Evolutionary conservation across 2,329 filamentous ascomycete genomes (phyloP).

Genomic region (Aspergillus chevalieri): DNA sequence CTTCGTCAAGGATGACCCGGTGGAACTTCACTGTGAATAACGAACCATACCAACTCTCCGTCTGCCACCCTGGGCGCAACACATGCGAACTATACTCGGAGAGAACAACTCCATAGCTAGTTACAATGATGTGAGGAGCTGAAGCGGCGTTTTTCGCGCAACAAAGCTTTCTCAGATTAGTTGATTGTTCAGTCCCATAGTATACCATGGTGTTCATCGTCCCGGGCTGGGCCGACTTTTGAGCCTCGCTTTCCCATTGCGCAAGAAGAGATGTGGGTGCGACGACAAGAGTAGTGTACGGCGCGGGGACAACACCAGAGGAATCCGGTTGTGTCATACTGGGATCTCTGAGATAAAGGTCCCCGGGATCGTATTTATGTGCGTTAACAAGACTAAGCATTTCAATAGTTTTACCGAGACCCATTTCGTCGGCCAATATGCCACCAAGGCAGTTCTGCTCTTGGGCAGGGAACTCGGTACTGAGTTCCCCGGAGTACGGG

Average conservation of each 20-base stretch:
- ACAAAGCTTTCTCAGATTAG: conserved; percentile 73
- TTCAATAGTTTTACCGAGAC: conserved; percentile 94
- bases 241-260: conserved; percentile 93
- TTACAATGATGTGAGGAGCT: conserved; percentile 87
- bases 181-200: conserved; percentile 79
- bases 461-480: conserved; percentile 83
- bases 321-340: conserved; percentile 48
- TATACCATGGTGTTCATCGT: conserved; percentile 82
- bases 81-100: conserved; percentile 79
- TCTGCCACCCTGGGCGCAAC: conserved; percentile 52
- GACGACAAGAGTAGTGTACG: conserved; percentile 88
- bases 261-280: conserved; percentile 94
- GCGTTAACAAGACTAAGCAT: conserved; percentile 92
- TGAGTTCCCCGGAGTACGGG: conserved; percentile 90
- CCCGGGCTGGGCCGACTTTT: conserved; percentile 79
- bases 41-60: too few species aligned
- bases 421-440: conserved; percentile 93
- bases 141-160: conserved; percentile 65
- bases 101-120: conserved; percentile 84
- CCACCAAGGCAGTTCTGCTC: conserved; percentile 93
- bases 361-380: conserved; percentile 59
- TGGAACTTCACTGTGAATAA: conserved; percentile 93
- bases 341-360: not conserved
- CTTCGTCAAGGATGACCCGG: conserved; percentile 90
- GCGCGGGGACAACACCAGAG: conserved; percentile 59